Percentiles rank a stretch among this genome's conserved stretches.
Conservation (phyloP, 441 rosid species). For the Brassica balearica region DNA sequence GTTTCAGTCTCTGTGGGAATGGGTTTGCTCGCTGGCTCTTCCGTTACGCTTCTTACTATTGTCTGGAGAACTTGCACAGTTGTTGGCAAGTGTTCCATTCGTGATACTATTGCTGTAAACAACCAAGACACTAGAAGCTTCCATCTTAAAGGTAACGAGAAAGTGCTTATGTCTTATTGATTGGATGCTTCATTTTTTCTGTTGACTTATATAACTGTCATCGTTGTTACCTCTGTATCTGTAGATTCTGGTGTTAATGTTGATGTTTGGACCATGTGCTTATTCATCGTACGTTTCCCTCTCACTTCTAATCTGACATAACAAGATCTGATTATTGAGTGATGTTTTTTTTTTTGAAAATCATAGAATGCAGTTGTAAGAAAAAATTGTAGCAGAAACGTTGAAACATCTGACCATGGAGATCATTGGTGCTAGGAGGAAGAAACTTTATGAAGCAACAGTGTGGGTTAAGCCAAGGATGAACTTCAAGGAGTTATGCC, state of each 20-base stretch:
- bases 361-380: not conserved
- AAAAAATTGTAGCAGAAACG: not conserved
- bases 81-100: not conserved
- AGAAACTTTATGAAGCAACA: no score
- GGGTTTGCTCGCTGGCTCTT: not conserved
- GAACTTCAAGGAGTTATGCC: not conserved
- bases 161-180: not conserved
- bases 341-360: not conserved
- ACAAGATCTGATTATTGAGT: not conserved
- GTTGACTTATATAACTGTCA: no score
- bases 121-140: not conserved
- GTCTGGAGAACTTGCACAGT: not conserved
- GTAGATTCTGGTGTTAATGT: no score
- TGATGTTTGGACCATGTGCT: no score
- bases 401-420: not conserved
- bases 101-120: not conserved
- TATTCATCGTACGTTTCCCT: no score
- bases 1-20: not conserved
- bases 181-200: not conserved
- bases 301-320: no score
- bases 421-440: not conserved
- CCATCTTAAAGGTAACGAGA: not conserved
- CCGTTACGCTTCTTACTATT: not conserved
- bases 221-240: no score
- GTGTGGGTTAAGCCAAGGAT: not conserved